Evolutionary conservation across 179 eudicot species (phyloP).

Genomic region (Dionaea muscipula): DNA sequence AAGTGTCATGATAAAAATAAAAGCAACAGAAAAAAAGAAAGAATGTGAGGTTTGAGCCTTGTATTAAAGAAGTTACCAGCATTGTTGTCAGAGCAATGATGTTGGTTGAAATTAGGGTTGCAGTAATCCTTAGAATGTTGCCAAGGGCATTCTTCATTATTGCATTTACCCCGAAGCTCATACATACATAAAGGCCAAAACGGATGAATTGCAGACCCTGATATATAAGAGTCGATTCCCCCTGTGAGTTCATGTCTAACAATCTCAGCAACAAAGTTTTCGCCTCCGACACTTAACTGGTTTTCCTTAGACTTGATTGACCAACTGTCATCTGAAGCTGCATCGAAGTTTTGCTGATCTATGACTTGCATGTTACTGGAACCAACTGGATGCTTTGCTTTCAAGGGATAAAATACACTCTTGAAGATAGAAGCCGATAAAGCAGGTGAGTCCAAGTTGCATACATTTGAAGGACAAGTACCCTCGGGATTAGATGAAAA

Average conservation of each 20-base stretch:
- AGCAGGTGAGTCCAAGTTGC: constrained; percentile 10
- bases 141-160: constrained; percentile 62
- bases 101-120: constrained; percentile 12
- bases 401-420: constrained; percentile 32
- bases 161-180: constrained; percentile 77
- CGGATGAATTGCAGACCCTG: constrained; percentile 37
- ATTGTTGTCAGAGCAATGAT: constrained; percentile 16
- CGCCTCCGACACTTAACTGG: constrained; percentile 12
- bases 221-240: constrained; percentile 35
- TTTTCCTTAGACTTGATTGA: constrained; percentile 11
- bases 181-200: constrained; percentile 65
- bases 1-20: background rate
- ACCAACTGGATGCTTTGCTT: constrained; percentile 13
- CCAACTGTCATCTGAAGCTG: constrained; percentile 9
- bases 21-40: background rate
- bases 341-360: constrained; percentile 10
- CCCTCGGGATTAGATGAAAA: constrained; percentile 20
- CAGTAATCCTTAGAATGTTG: constrained; percentile 50
- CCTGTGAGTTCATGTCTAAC: constrained; percentile 9
- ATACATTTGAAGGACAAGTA: constrained; percentile 9
- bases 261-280: constrained; percentile 13
- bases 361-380: constrained; percentile 12
- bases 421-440: constrained; percentile 19
- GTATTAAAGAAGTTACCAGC: constrained; percentile 16
- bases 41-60: background rate